Base-by-base conservation (phyloP, 1,284 basidiomycete species). In the Ceratobasidium sp. region DNA sequence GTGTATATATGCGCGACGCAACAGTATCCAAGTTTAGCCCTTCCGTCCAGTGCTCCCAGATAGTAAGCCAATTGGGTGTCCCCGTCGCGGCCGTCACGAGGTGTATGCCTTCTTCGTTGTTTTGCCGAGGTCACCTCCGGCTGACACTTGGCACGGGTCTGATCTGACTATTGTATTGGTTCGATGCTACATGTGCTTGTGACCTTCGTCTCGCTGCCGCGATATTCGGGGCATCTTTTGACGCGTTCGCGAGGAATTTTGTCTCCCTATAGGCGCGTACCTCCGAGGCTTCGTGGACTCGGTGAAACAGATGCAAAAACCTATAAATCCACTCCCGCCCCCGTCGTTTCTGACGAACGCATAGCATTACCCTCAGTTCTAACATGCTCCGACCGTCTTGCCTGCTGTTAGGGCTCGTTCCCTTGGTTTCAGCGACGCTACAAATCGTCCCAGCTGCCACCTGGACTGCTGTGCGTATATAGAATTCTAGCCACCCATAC, bases 401-500 rank as follows among this genome's bases (percentile, higher is more conserved):
- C n/a, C 47, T 59, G 41, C 9, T 62, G 11, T 51, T 72, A 44
- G 47, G 44, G 11, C 50, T 47, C 17, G 15, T 29, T 47, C 69
- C 50, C 14, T 45, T 72, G 29, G 69, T 44, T 3, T 48, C 69
- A 27, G 75, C 72, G 47, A 74, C 33, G 44, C 60, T 76, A 50
- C 75, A 76, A 57, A 76, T 76, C 36, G 65, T 76, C 33, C 75
- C 75, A 9, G 75, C 63, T 15, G 72, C 73, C 19, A 76, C 75
- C 24, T 76, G 75, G 75, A 76, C 75, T 29, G 75, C 75, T 24
- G 60, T 72, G 22, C 2, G 56, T 72, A 17, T 6, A 45, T 15
- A 17, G 17, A 4, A 3, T 3, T 33, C 19, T 51, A 29, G 27
- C 15, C n/a, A 59, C 47, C n/a, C 31, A 60, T 17, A 17, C 6